Base-by-base conservation (phyloP, 169 alveolate species). In the Neospora caninum region DNA sequence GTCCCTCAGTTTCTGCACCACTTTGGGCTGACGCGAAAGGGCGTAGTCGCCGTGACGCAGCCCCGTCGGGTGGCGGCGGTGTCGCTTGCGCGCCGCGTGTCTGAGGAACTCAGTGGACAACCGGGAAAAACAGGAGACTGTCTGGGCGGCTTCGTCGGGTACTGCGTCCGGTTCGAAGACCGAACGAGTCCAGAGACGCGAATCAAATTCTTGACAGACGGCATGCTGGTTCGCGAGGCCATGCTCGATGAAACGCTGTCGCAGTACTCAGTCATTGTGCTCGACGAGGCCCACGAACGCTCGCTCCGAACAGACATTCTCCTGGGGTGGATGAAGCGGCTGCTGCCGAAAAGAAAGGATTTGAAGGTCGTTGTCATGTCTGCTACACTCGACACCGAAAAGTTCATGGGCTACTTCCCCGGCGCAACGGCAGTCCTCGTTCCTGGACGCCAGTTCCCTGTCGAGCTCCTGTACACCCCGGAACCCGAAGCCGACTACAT, bases 251-350 rank as follows among this genome's bases (percentile, higher is more conserved):
- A 98, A 36, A 95, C 96, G 94, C 95, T 99, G 82, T 91, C 97
- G 22, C 95, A 96, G 58, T 99, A 99, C 96, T 98, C 99, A 69
- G 99, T 98, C 54, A 98, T 99, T 36, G 98, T 99, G 96, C 97
- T 99, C 43, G 99, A 99, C 96, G 99, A 99, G 92, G 99, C 99
- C 16, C 99, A 99, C 96, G 99, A 99, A 95, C 96, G 99, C 92
- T 98, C 99, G 42, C 98, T 99, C 31, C 97, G 99, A 73, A 98
- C 99, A 31, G 99, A 99, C 95, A 99, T 99, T 0, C 97, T 99
- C 80, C 98, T 99, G 96, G 99, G 99, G 34, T 95, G 99, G 64
- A 94, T 99, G 70, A 99, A 99, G 97, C 93, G 95, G 86, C 80
- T 99, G 22, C 95, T 98, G 43, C 96, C 95, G 69, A 96, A 96